Evolutionary conservation across 2,329 filamentous ascomycete genomes (phyloP).

Genomic region (Colletotrichum ledebouriae): DNA sequence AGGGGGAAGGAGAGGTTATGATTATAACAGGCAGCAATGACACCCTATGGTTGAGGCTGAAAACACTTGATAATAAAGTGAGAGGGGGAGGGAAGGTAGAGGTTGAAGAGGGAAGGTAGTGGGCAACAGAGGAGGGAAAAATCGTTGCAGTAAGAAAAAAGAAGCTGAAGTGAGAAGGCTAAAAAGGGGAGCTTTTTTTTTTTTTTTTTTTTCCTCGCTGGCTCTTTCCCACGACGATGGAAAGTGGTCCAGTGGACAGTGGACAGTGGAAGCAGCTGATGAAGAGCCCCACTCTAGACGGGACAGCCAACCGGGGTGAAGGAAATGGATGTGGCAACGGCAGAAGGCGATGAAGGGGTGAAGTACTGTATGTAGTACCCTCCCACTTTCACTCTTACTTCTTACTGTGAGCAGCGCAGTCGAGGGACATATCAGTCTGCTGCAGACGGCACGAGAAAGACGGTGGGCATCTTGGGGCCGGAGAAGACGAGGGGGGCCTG

Average conservation of each 20-base stretch:
- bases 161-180: conserved; percentile 39
- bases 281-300: conserved; percentile 31
- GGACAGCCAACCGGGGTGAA: conserved; percentile 35
- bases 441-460: conserved; percentile 18
- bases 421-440: neutral
- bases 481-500: neutral
- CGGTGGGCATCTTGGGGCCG: conserved; percentile 10
- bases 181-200: conserved; percentile 40
- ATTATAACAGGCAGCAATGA: conserved; percentile 21
- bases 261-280: conserved; percentile 39
- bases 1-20: conserved; percentile 5
- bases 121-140: conserved; percentile 37
- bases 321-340: conserved; percentile 30
- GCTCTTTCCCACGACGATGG: conserved; percentile 31
- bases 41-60: conserved; percentile 30
- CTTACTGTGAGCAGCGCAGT: too few relatives aligned
- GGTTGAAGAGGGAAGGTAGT: conserved; percentile 40
- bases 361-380: too few relatives aligned
- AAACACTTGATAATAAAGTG: conserved; percentile 12
- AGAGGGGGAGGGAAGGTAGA: conserved; percentile 36
- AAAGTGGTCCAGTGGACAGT: neutral
- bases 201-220: conserved; percentile 17
- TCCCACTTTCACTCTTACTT: too few relatives aligned
- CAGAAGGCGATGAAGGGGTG: conserved; percentile 30
- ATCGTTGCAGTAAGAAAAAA: conserved; percentile 36